Evolutionary conservation across 1,284 basidiomycete genomes (phyloP).

Genomic region (Sanghuangporus sanghuang): DNA sequence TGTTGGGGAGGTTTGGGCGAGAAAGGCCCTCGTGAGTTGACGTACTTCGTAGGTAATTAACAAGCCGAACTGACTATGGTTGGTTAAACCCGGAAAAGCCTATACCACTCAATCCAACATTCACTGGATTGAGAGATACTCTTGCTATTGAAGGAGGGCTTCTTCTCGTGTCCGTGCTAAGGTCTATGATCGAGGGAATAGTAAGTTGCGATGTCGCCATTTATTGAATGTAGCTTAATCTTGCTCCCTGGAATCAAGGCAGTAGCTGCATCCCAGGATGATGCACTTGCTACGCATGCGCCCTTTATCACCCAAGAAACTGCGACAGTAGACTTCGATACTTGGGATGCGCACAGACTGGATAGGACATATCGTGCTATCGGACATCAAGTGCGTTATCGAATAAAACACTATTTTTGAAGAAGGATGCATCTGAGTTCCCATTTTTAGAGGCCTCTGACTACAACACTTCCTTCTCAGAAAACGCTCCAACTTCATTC

Average conservation of each 20-base stretch:
- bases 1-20: constrained; percentile 54
- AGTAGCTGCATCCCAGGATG: constrained; percentile 39
- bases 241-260: constrained; percentile 31
- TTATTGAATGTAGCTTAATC: neutral
- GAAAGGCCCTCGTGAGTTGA: constrained; percentile 37
- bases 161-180: constrained; percentile 66
- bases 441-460: constrained; percentile 39
- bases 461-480: constrained; percentile 36
- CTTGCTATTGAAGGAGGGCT: constrained; percentile 66
- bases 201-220: constrained; percentile 32
- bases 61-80: neutral
- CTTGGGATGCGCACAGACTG: constrained; percentile 53
- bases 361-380: constrained; percentile 62
- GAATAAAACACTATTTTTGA: neutral
- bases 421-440: neutral
- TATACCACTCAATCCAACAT: constrained; percentile 46
- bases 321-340: constrained; percentile 51
- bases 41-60: neutral
- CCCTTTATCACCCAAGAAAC: constrained; percentile 55
- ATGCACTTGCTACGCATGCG: constrained; percentile 43
- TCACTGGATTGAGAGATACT: constrained; percentile 48
- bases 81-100: constrained; percentile 29
- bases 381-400: constrained; percentile 57
- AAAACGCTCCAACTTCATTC: constrained; percentile 45
- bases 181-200: constrained; percentile 51